Evolutionary conservation across 2,329 filamentous ascomycete genomes (phyloP).

Genomic region (Leptographium procerum): DNA sequence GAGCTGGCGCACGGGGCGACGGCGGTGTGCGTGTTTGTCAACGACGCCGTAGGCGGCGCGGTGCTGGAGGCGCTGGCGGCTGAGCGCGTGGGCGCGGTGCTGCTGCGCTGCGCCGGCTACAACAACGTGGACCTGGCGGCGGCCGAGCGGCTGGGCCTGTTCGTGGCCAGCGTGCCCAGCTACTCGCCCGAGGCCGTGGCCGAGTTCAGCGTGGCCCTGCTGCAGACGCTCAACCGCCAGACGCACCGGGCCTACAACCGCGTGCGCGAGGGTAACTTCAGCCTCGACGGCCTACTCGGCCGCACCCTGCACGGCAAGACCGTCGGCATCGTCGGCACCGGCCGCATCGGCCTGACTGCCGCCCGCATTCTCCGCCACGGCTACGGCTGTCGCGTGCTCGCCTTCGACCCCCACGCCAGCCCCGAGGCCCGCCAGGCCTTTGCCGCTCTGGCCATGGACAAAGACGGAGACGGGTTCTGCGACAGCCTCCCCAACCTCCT

Average conservation of each 20-base stretch:
- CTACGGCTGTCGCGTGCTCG: conserved; percentile 52
- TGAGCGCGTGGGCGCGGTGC: conserved; percentile 43
- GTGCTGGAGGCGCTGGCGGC: conserved; percentile 40
- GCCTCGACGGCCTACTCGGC: conserved; percentile 51
- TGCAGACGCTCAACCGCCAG: conserved; percentile 56
- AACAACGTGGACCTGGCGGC: conserved; percentile 53
- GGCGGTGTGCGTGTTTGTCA: conserved; percentile 59
- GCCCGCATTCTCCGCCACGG: conserved; percentile 50
- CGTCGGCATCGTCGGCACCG: conserved; percentile 54
- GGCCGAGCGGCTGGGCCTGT: conserved; percentile 43
- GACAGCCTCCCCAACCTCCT: conserved; percentile 33
- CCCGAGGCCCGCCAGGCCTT: conserved; percentile 27
- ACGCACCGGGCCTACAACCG: conserved; percentile 58
- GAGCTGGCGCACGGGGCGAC: conserved; percentile 38
- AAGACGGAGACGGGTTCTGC: conserved; percentile 33
- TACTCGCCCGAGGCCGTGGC: conserved; percentile 61
- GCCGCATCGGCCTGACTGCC: conserved; percentile 52
- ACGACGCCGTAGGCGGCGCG: conserved; percentile 41
- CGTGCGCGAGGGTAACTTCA: conserved; percentile 58
- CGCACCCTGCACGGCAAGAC: conserved; percentile 52
- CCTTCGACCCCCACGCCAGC: conserved; percentile 44
- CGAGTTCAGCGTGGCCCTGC: conserved; percentile 56
- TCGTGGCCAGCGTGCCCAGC: conserved; percentile 54
- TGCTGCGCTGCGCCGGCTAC: conserved; percentile 57
- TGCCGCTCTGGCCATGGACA: conserved; percentile 36